phyloP scores from a whole-genome alignment of 345 rosid genomes.

The Streptanthus diversifolius region DNA sequence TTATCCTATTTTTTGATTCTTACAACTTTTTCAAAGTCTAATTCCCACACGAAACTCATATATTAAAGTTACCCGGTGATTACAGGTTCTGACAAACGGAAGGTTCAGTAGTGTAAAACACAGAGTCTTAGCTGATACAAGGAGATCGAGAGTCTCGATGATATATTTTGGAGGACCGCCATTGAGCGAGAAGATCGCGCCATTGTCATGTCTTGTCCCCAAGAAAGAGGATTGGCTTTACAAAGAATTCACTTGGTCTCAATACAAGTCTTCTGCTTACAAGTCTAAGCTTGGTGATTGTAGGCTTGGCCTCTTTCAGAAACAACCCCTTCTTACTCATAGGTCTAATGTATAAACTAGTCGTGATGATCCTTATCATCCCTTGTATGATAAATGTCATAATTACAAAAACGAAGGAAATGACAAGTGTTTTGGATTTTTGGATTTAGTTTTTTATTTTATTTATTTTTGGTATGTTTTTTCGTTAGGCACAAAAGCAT shows the following conservation, averaged over 20 bases:
- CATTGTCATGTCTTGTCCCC: conserved; percentile 48
- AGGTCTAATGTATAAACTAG: neutral
- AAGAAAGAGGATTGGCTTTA: conserved; percentile 64
- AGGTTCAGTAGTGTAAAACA: conserved; percentile 85
- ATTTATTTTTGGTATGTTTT: conserved; percentile 8
- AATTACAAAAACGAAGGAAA: conserved; percentile 1
- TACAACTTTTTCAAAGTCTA: neutral
- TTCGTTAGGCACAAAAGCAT: conserved; percentile 22
- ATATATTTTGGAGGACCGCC: conserved; percentile 87
- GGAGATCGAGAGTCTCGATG: conserved; percentile 74
- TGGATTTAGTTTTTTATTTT: conserved; percentile 2
- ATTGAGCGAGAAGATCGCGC: conserved; percentile 50
- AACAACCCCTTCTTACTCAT: conserved; percentile 26
- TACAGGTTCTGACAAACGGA: conserved; percentile 90
- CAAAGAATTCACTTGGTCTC: conserved; percentile 81
- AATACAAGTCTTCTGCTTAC: conserved; percentile 73
- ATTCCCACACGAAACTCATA: neutral
- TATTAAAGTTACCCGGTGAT: neutral
- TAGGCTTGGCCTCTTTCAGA: conserved; percentile 71
- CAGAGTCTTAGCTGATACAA: conserved; percentile 63
- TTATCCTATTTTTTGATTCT: neutral
- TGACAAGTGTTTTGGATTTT: conserved; percentile 20
- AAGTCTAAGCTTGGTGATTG: conserved; percentile 72
- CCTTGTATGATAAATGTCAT: conserved; percentile 13
- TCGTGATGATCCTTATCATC: neutral